phyloP scores from a whole-genome alignment of 2,329 filamentous ascomycete species.

The Epichloe gansuensis region DNA sequence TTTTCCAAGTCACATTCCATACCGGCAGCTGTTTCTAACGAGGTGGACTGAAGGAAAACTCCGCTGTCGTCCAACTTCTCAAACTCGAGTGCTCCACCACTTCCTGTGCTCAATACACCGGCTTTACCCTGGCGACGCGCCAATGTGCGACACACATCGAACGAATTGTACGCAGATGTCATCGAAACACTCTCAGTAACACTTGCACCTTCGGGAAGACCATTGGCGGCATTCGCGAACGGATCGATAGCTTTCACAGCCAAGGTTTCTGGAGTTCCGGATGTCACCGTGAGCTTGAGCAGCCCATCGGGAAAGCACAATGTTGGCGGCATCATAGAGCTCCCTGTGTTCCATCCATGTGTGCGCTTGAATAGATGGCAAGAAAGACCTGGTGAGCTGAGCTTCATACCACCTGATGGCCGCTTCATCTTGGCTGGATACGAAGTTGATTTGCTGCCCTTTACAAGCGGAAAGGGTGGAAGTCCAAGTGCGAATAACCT shows the following conservation, averaged over 20 bases:
- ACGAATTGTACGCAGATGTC: conserved; percentile 93
- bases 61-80: conserved; percentile 26
- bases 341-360: conserved; percentile 93
- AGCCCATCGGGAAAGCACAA: conserved; percentile 72
- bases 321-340: conserved; percentile 61
- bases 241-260: conserved; percentile 91
- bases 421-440: conserved; percentile 89
- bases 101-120: conserved; percentile 34
- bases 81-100: conserved; percentile 26
- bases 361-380: conserved; percentile 85
- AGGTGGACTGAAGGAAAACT: conserved; percentile 23
- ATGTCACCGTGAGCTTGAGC: conserved; percentile 70
- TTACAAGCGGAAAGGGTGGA: conserved; percentile 45
- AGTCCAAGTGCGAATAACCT: conserved; percentile 49
- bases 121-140: conserved; percentile 77
- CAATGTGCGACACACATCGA: conserved; percentile 90
- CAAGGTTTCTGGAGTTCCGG: conserved; percentile 89
- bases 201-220: conserved; percentile 78
- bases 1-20: neutral
- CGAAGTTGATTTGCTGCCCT: conserved; percentile 79
- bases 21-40: neutral
- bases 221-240: conserved; percentile 75
- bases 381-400: conserved; percentile 80
- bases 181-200: conserved; percentile 83
- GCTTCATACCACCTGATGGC: conserved; percentile 90